Conservation (phyloP, 192 early-diverging fungal species). For the Chytriomyces sp. region DNA sequence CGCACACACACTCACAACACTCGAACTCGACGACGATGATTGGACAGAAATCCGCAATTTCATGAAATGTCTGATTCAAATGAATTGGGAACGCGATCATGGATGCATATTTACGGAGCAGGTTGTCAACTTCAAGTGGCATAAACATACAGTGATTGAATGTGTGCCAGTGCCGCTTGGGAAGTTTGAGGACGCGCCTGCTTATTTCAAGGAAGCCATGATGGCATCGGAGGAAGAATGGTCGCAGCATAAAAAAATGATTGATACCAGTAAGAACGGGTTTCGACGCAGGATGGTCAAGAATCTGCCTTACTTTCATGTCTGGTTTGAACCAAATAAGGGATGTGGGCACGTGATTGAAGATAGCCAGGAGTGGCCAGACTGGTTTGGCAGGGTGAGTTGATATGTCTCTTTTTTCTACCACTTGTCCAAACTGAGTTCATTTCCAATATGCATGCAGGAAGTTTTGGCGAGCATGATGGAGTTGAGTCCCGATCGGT, state of each 20-base stretch:
- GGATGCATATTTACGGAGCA: conserved; percentile 90
- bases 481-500: conserved; percentile 77
- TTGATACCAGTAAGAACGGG: conserved; percentile 69
- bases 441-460: conserved; percentile 42
- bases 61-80: conserved; percentile 89
- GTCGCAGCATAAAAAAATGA: conserved; percentile 81
- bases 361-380: conserved; percentile 74
- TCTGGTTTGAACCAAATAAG: conserved; percentile 89
- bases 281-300: conserved; percentile 56
- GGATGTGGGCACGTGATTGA: conserved; percentile 98
- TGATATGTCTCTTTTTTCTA: conserved; percentile 18
- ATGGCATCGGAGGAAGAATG: conserved; percentile 82
- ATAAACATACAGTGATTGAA: conserved; percentile 88
- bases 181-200: conserved; percentile 74
- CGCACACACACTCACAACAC: conserved; percentile 78
- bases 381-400: conserved; percentile 80
- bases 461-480: conserved; percentile 82
- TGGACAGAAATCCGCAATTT: conserved; percentile 98
- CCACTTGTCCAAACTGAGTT: too few relatives aligned
- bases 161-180: conserved; percentile 88
- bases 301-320: conserved; percentile 94
- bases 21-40: conserved; percentile 87
- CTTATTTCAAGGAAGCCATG: conserved; percentile 89
- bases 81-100: conserved; percentile 75
- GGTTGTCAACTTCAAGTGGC: conserved; percentile 74